These are phyloP conservation scores for Fusarium coffeatum DNA, from an alignment of 2,329 filamentous ascomycete genomes.

Conservation along the genomic window DNA sequence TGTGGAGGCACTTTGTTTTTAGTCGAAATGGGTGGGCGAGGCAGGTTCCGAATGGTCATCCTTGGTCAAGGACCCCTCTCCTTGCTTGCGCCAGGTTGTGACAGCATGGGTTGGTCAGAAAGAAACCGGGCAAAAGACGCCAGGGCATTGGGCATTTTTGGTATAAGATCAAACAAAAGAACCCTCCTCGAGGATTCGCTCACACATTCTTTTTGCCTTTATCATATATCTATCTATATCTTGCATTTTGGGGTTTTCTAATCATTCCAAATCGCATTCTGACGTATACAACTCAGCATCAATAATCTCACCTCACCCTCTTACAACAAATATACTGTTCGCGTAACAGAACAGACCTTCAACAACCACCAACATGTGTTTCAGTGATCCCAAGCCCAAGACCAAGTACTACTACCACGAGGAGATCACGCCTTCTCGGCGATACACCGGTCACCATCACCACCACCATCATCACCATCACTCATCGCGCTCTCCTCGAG, in stretches of 20 bases:
- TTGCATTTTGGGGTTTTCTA: background rate
- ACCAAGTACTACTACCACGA: conserved; percentile 67
- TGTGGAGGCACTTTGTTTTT: conserved; percentile 22
- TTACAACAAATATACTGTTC: conserved; percentile 1
- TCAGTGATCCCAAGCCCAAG: conserved; percentile 57
- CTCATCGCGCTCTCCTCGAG: conserved; percentile 53
- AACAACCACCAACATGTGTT: conserved; percentile 60
- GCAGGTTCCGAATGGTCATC: conserved; percentile 35
- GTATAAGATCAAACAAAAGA: conserved; percentile 43
- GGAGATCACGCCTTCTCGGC: conserved; percentile 62
- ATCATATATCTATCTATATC: conserved; percentile 5
- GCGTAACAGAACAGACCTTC: conserved; percentile 14
- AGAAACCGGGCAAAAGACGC: conserved; percentile 46
- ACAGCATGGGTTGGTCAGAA: conserved; percentile 38
- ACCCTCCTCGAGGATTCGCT: conserved; percentile 20
- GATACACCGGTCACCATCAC: conserved; percentile 52
- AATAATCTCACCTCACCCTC: conserved; percentile 1
- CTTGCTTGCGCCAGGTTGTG: conserved; percentile 37
- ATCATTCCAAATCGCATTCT: background rate
- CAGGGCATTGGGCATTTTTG: conserved; percentile 31
- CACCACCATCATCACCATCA: conserved; percentile 52
- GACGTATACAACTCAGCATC: conserved; percentile 2
- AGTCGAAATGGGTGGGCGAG: conserved; percentile 38
- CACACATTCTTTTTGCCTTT: conserved; percentile 6
- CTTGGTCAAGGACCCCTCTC: conserved; percentile 37